These are phyloP conservation scores for Epicoccum nigrum DNA, from an alignment of 2,329 filamentous ascomycete genomes.

Conservation along the genomic window DNA sequence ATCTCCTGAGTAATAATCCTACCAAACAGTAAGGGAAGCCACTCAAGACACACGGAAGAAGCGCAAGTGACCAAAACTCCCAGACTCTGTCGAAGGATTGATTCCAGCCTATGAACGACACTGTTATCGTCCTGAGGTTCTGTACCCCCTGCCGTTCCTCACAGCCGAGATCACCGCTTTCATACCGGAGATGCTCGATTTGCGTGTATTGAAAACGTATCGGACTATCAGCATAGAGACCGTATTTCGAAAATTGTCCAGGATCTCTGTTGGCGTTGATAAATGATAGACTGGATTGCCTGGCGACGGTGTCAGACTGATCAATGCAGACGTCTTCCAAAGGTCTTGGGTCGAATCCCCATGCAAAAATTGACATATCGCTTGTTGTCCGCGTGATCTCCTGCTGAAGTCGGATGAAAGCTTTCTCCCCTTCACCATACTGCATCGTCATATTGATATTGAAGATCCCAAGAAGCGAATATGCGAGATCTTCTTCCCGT, in stretches of 20 bases:
- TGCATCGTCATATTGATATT: slow-evolving; percentile 20
- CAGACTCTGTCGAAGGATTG: too few species aligned
- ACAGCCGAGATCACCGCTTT: too few species aligned
- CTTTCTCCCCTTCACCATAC: slow-evolving; percentile 20
- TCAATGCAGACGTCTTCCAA: neutral
- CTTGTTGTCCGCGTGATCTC: slow-evolving; percentile 8
- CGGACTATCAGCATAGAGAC: too few species aligned
- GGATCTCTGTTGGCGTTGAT: neutral
- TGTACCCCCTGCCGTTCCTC: too few species aligned
- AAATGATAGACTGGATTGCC: neutral
- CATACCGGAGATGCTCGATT: too few species aligned
- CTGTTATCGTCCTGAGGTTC: too few species aligned
- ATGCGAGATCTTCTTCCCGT: slow-evolving; percentile 22
- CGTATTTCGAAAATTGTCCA: neutral
- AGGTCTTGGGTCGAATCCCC: neutral
- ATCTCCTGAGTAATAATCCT: neutral
- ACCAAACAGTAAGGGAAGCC: neutral
- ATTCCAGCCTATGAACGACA: too few species aligned
- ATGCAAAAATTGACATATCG: slow-evolving; percentile 11
- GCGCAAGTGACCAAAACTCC: too few species aligned
- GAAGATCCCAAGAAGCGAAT: slow-evolving; percentile 26
- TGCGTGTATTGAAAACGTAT: too few species aligned
- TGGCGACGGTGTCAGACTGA: neutral
- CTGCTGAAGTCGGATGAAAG: slow-evolving; percentile 15
- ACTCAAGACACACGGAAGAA: neutral